Evolutionary conservation across 371 early-diverging fungal genomes (phyloP).

Genomic region (Mortierella sp.): DNA sequence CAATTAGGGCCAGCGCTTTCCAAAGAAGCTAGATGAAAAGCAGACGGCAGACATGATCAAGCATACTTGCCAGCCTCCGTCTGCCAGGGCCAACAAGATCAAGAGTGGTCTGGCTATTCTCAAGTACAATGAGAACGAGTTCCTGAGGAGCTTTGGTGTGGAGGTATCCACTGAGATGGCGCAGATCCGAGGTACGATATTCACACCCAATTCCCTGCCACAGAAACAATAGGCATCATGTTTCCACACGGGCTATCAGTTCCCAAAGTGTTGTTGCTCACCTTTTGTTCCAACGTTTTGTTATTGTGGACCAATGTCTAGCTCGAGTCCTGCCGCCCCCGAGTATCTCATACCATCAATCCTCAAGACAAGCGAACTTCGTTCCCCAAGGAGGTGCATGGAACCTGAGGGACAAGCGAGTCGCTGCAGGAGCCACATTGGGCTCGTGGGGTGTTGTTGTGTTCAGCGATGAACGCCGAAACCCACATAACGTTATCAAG

Average conservation of each 20-base stretch:
- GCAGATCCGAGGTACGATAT: conserved; percentile 36
- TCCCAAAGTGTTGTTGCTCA: no score
- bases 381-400: conserved; percentile 89
- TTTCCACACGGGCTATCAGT: no score
- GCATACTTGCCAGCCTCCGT: conserved; percentile 86
- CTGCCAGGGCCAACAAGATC: conserved; percentile 72
- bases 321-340: conserved; percentile 85
- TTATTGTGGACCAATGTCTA: conserved; percentile 26
- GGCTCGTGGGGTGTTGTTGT: conserved; percentile 86
- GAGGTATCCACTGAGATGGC: conserved; percentile 67
- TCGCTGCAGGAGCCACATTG: conserved; percentile 80
- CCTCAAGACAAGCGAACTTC: conserved; percentile 66
- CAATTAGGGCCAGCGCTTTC: conserved; percentile 76
- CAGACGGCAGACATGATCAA: conserved; percentile 95
- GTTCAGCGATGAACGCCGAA: conserved; percentile 56
- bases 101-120: conserved; percentile 59
- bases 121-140: conserved; percentile 62
- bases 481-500: conserved; percentile 53
- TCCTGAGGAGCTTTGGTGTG: conserved; percentile 73
- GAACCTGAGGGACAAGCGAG: conserved; percentile 91
- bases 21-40: conserved; percentile 80
- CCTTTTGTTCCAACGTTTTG: no score
- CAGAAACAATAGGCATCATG: no score
- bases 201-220: no score
- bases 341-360: conserved; percentile 75